Evolutionary conservation across 495 filamentous ascomycete species (phyloP).

Genomic region (Pyrenula massariospora): DNA sequence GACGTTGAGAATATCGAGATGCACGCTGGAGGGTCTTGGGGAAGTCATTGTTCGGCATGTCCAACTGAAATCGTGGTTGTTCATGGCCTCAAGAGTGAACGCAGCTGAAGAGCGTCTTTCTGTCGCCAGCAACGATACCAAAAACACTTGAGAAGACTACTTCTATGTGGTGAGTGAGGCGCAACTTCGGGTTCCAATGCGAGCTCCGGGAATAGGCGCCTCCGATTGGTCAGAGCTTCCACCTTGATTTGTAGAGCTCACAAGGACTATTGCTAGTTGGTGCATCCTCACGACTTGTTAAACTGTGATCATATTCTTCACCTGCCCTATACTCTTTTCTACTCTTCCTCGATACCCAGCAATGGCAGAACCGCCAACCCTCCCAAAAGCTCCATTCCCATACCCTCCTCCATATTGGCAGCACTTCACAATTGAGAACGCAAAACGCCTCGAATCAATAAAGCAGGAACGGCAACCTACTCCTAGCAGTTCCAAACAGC

Average conservation of each 20-base stretch:
- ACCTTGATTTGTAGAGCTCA: too few relatives aligned
- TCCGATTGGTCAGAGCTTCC: background rate
- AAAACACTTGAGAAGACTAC: too few relatives aligned
- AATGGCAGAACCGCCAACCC: constrained; percentile 43
- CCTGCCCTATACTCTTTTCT: too few relatives aligned
- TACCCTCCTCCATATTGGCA: constrained; percentile 85
- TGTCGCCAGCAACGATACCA: too few relatives aligned
- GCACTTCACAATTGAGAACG: constrained; percentile 69
- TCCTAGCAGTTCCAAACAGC: constrained; percentile 16
- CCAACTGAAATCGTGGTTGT: background rate
- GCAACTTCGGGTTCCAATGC: too few relatives aligned
- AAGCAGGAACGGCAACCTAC: constrained; percentile 22
- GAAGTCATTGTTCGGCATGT: background rate
- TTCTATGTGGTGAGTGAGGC: too few relatives aligned
- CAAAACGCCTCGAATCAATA: constrained; percentile 49
- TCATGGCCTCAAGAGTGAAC: background rate
- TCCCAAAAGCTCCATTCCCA: constrained; percentile 55
- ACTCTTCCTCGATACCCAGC: background rate
- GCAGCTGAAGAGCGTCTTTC: too few relatives aligned
- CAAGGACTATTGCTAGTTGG: too few relatives aligned
- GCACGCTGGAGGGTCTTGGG: background rate
- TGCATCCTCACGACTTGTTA: too few relatives aligned
- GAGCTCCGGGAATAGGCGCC: background rate
- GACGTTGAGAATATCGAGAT: constrained; percentile 7
- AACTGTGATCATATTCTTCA: too few relatives aligned